Evolutionary conservation across 2,329 filamentous ascomycete species (phyloP), one percentile per base, ranked within the genome.

Genomic region (Cladosporium sp.): DNA sequence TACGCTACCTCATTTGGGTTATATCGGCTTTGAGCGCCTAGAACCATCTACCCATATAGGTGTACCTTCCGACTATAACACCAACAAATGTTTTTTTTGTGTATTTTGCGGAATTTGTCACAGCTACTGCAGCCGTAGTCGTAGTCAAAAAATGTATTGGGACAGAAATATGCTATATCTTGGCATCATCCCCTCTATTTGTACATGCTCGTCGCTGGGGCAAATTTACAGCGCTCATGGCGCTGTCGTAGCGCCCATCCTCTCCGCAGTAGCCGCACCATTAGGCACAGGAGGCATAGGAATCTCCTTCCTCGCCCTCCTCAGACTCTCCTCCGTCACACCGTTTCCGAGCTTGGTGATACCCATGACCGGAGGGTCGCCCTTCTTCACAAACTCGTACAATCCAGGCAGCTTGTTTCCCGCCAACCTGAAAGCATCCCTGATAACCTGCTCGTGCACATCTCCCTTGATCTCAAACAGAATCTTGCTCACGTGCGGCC

Each of bases 351-450:
- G 76, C 75, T 96, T 97, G 19, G 92, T 97, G 62, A 97, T 85
- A 28, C 94, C 94, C 70, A 99, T 93, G 36, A 96, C 83, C 0
- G 94, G 86, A 2, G 91, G 81, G 67, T 97, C 94, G 7, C 91
- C 91, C 76, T 90, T 97, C 79, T 87, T 91, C 34, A 97, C 91
- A 70, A 97, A 96, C 70, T 97, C 91, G 78, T 91, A 99, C 70
- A 88, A 80, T 2, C 89, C 89, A 51, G 94, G 94, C 74, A 99
- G 78, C 79, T 99, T 99, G 75, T 95, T 91, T 40, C 90, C 94
- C 15, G 94, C 94, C 72, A 99, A 77, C 62, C 94, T 84, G 77
- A 99, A 96, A 32, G 94, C 94, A 78, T 99, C 94, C 65, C 87
- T 85, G 20, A 90, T 92, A 63, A 99, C 86, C 77, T 96, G 90